Base-by-base conservation (phyloP, 495 filamentous ascomycete genomes). In the Aspergillus affinis region DNA sequence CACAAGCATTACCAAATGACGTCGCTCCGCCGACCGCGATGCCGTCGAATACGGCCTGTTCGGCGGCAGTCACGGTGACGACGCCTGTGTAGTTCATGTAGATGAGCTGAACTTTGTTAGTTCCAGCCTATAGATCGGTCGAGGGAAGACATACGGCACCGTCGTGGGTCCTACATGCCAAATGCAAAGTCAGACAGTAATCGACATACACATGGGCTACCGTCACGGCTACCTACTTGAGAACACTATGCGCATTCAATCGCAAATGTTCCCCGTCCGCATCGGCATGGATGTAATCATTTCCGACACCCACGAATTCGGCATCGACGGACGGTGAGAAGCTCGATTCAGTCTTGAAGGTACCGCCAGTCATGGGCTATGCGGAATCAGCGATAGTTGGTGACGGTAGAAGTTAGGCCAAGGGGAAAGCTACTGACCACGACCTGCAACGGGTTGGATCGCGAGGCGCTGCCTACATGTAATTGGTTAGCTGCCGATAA, bases 1-100 rank as follows among this genome's bases (percentile, higher is more conserved):
- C 57, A 87, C 84, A 84, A 67, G 75, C 75, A 54, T 83, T 77
- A 4, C 84, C 84, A 71, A 81, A 87, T 0, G 65, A 69, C 1
- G 84, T 87, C 4, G 79, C 80, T 46, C 72, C 75, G 17, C 82
- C 80, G 29, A 75, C 78, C 0, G 74, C 68, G 23, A 64, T 70
- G 0, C 78, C 82, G 8, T 56, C 23, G 27, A 85, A 69, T 2
- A 86, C 73, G 54, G 73, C 72, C 7, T 64, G 70, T 8, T 78
- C 68, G 2, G 70, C 69, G 3, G 73, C 71, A 0, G 53, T 70
- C 18, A 80, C 57, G 6, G 65, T 61, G 57, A 84, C 63, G 48
- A 78, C 71, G 51, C 84, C 84, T 10, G 70, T 77, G 64, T 86
- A 86, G 59, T 72, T 76, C 54, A 82, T 64, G 54, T 77, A 76